Evolutionary conservation across 257 asterid genomes (phyloP).

Genomic region (Euphrasia confusa): DNA sequence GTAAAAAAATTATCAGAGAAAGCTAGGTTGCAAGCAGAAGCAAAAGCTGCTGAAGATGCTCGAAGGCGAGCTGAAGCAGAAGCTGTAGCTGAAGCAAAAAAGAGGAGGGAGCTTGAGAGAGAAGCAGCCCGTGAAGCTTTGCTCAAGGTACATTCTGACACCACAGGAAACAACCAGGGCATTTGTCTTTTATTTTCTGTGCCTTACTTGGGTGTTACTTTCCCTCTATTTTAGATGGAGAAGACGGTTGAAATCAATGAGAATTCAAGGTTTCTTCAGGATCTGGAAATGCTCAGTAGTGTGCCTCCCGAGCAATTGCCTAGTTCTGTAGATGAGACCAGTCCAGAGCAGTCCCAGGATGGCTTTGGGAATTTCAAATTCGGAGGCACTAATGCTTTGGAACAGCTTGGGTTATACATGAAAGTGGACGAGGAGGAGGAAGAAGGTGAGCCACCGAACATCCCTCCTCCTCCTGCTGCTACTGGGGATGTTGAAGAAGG

Average conservation of each 20-base stretch:
- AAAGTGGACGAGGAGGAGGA: conserved; percentile 80
- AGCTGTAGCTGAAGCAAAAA: conserved; percentile 69
- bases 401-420: conserved; percentile 89
- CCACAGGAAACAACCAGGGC: neutral
- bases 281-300: conserved; percentile 65
- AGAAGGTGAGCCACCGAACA: conserved; percentile 47
- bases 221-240: conserved; percentile 49
- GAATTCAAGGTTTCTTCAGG: conserved; percentile 59
- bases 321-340: conserved; percentile 54
- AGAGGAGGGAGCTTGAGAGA: conserved; percentile 69
- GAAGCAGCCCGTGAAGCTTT: conserved; percentile 85
- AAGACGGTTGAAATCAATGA: conserved; percentile 82
- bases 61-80: conserved; percentile 68
- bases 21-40: conserved; percentile 88
- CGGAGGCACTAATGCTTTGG: conserved; percentile 70
- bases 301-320: conserved; percentile 48
- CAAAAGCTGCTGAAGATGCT: conserved; percentile 92
- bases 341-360: conserved; percentile 64
- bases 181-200: neutral
- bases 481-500: conserved; percentile 66
- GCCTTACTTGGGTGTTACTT: neutral
- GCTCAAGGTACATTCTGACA: conserved; percentile 44
- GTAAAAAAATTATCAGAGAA: conserved; percentile 45
- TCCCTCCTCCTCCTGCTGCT: conserved; percentile 15
- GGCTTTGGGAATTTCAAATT: conserved; percentile 69